A percentile compares a stretch with the other conserved stretches of the same genome.
These are phyloP conservation scores for Eucalyptus sp. DNA, from an alignment of 345 rosid species.

Conservation along the genomic window DNA sequence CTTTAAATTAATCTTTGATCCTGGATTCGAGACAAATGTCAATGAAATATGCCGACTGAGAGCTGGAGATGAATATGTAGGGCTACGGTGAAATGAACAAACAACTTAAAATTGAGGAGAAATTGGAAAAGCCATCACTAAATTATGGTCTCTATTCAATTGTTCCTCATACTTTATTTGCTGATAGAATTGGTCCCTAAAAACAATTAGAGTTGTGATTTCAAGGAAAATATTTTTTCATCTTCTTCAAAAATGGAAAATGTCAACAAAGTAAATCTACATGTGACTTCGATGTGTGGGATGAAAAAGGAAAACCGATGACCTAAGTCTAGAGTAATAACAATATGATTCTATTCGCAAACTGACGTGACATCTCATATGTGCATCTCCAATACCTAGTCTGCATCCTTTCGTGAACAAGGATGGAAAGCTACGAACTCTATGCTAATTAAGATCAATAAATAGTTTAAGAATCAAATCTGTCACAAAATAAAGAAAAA, in stretches of 20 bases:
- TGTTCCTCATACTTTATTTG: background rate
- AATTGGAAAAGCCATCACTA: background rate
- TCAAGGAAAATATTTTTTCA: background rate
- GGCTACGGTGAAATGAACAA: background rate
- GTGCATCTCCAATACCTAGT: background rate
- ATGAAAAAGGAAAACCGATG: background rate
- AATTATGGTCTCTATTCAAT: background rate
- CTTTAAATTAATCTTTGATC: background rate
- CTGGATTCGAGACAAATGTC: background rate
- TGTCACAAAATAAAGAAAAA: background rate
- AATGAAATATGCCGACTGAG: background rate
- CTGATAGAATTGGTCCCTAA: background rate
- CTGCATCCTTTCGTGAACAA: background rate
- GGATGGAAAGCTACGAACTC: background rate
- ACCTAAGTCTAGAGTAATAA: background rate
- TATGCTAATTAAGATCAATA: background rate
- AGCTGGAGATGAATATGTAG: background rate
- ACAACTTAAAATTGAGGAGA: background rate
- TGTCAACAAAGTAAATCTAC: background rate
- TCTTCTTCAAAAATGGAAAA: background rate
- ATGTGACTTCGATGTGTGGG: background rate
- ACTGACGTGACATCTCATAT: background rate
- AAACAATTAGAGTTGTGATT: background rate
- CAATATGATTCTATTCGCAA: too few species aligned
- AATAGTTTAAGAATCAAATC: background rate